These are phyloP conservation scores for Alternaria metachromatica DNA, from an alignment of 2,329 filamentous ascomycete species.

Conservation along the genomic window DNA sequence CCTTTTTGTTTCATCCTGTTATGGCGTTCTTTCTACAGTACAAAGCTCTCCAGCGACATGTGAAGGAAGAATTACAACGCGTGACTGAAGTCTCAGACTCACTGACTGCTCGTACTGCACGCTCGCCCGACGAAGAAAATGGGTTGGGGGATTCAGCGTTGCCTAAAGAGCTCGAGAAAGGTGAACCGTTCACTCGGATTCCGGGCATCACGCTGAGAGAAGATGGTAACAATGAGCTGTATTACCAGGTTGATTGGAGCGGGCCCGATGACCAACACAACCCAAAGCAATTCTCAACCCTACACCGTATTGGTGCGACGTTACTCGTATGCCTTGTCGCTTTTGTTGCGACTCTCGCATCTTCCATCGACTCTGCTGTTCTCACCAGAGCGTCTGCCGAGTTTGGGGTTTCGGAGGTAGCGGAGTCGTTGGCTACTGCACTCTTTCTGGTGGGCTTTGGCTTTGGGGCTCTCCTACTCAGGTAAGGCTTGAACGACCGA, in stretches of 20 bases:
- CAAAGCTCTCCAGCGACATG: constrained; percentile 1
- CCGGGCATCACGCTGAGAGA: constrained; percentile 7
- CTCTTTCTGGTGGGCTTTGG: constrained; percentile 59
- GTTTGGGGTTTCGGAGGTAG: constrained; percentile 53
- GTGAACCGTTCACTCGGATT: constrained; percentile 5
- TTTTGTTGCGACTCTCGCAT: constrained; percentile 59
- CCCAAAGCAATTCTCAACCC: constrained; percentile 9
- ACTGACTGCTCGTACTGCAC: not conserved
- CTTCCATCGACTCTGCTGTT: constrained; percentile 61
- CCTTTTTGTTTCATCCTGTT: not conserved
- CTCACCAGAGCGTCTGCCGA: constrained; percentile 58
- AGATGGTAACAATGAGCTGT: constrained; percentile 3
- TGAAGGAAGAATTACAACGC: constrained; percentile 3
- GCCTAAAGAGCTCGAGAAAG: not conserved
- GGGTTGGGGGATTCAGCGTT: not conserved
- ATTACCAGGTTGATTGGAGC: constrained; percentile 11
- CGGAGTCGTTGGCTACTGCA: constrained; percentile 56
- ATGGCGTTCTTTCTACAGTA: constrained; percentile 12
- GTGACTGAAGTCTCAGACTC: constrained; percentile 1
- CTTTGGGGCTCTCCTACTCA: constrained; percentile 41
- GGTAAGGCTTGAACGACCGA: not conserved
- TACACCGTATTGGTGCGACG: constrained; percentile 8
- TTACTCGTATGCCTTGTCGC: constrained; percentile 48
- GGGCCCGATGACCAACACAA: constrained; percentile 2
- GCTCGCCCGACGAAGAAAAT: not conserved